phyloP scores from a whole-genome alignment of 306 rosid genomes.

The Senna siamea region DNA sequence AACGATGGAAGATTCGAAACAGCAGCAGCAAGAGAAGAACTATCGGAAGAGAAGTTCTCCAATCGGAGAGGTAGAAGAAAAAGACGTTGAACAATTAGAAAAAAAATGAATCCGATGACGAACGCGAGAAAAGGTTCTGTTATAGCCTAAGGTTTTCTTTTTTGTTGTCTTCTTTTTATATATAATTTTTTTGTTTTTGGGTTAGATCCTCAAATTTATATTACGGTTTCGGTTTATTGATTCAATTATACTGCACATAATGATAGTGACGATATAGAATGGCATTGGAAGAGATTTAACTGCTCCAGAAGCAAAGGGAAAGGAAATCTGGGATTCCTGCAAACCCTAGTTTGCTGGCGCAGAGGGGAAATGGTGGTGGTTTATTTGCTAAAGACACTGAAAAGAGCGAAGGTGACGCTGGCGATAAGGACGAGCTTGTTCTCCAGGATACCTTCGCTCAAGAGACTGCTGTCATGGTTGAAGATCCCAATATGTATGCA shows the following conservation, averaged over 20 bases:
- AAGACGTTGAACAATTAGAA: too few species aligned
- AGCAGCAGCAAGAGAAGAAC: too few species aligned
- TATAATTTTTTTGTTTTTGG: too few species aligned
- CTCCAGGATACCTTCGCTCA: conserved; percentile 89
- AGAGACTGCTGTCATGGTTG: conserved; percentile 81
- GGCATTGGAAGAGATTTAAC: conserved; percentile 90
- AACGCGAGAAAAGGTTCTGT: too few species aligned
- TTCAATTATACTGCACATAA: background rate
- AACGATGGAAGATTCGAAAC: too few species aligned
- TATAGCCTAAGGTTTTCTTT: too few species aligned
- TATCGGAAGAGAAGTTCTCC: too few species aligned
- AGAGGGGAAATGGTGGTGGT: conserved; percentile 33
- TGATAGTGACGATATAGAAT: conserved; percentile 45
- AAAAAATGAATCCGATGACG: too few species aligned
- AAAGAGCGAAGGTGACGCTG: conserved; percentile 50
- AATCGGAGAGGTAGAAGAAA: too few species aligned
- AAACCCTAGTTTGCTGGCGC: conserved; percentile 44
- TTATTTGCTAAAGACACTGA: conserved; percentile 35
- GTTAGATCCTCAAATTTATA: too few species aligned
- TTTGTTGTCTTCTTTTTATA: too few species aligned
- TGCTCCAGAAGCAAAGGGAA: conserved; percentile 90
- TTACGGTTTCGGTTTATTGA: conserved; percentile 24
- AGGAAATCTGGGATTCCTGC: conserved; percentile 86
- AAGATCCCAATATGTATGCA: conserved; percentile 89
- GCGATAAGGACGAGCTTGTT: conserved; percentile 79